phyloP scores from a whole-genome alignment of 257 asterid species.

The Lantana camara region DNA sequence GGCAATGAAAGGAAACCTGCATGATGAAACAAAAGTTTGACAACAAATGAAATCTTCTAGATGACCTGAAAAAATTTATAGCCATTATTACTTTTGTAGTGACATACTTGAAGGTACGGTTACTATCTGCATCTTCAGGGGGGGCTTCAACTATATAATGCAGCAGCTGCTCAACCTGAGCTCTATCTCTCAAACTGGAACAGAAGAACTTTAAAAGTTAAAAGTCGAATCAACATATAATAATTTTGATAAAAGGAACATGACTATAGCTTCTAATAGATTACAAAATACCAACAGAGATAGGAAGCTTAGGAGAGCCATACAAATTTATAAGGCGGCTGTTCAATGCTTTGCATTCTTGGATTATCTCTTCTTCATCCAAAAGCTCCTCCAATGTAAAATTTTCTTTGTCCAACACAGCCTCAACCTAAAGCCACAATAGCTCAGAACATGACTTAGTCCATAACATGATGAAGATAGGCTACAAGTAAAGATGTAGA shows the following conservation, averaged over 20 bases:
- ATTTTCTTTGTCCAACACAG: slow-evolving; percentile 88
- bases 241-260: slow-evolving; percentile 17
- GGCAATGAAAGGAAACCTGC: slow-evolving; percentile 96
- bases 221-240: slow-evolving; percentile 18
- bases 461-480: slow-evolving; percentile 8
- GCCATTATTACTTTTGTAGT: neutral
- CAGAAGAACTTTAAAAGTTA: slow-evolving; percentile 20
- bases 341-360: slow-evolving; percentile 99
- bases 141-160: slow-evolving; percentile 84
- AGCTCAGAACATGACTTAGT: slow-evolving; percentile 18
- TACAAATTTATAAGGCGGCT: slow-evolving; percentile 98
- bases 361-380: slow-evolving; percentile 99
- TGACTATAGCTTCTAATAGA: slow-evolving; percentile 4
- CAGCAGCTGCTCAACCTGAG: slow-evolving; percentile 88
- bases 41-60: slow-evolving; percentile 20
- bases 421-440: slow-evolving; percentile 69
- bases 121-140: slow-evolving; percentile 87
- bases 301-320: slow-evolving; percentile 27
- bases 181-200: slow-evolving; percentile 89
- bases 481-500: slow-evolving; percentile 17
- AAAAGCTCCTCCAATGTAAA: slow-evolving; percentile 93
- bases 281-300: slow-evolving; percentile 13
- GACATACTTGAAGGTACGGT: slow-evolving; percentile 82
- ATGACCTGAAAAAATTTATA: slow-evolving; percentile 2
- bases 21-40: slow-evolving; percentile 26